phyloP scores from a whole-genome alignment of 78 protist genomes.

The Dictyostelium firmibasis region DNA sequence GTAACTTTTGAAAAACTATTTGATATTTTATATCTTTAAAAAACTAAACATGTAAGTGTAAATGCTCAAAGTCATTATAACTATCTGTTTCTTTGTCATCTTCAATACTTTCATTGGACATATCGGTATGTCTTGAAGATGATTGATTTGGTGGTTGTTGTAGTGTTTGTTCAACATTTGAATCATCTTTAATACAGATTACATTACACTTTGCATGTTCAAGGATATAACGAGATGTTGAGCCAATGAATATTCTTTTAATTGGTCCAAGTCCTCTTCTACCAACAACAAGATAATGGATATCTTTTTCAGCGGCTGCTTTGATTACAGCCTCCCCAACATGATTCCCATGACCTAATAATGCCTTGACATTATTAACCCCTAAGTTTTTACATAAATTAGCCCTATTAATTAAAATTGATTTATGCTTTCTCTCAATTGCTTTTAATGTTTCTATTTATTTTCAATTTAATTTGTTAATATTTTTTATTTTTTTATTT shows the following conservation, averaged over 20 bases:
- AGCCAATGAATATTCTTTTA: conserved; percentile 76
- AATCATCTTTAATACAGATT: conserved; percentile 46
- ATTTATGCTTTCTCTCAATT: conserved; percentile 35
- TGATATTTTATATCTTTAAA: no score
- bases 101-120: neutral
- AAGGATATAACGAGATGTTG: conserved; percentile 66
- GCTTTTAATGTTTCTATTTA: conserved; percentile 59
- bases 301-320: conserved; percentile 58
- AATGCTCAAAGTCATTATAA: conserved; percentile 43
- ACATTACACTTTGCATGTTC: conserved; percentile 81
- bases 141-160: neutral
- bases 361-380: conserved; percentile 33
- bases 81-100: neutral
- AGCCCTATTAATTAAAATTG: conserved; percentile 15
- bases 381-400: conserved; percentile 27
- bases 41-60: conserved; percentile 64
- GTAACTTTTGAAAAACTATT: no score
- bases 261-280: conserved; percentile 76
- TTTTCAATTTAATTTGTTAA: no score
- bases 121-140: neutral
- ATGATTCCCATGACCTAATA: conserved; percentile 68
- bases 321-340: conserved; percentile 58
- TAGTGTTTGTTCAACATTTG: neutral
- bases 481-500: neutral
- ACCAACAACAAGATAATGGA: conserved; percentile 67